Conservation (phyloP, 2,329 filamentous ascomycete genomes). For the Hypoxylon sp. region DNA sequence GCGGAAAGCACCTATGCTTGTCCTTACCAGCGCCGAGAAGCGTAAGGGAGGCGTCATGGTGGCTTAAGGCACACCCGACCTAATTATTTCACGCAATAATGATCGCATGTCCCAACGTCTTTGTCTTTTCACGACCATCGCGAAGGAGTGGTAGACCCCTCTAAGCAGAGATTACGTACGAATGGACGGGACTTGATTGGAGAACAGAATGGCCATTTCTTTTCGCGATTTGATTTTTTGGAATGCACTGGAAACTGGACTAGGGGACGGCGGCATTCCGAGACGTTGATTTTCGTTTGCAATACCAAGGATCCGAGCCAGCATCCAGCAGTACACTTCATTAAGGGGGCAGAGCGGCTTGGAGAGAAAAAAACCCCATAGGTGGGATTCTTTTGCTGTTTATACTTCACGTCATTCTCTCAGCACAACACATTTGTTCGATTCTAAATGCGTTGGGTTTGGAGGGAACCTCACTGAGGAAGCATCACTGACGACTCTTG, state of each 20-base stretch:
- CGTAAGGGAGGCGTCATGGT: constrained; percentile 73
- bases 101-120: constrained; percentile 53
- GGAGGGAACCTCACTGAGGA: constrained; percentile 42
- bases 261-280: constrained; percentile 36
- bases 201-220: constrained; percentile 51
- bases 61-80: constrained; percentile 45
- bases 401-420: constrained; percentile 53
- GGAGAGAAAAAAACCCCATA: constrained; percentile 40
- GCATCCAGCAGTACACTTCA: constrained; percentile 41
- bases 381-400: constrained; percentile 47
- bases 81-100: constrained; percentile 50
- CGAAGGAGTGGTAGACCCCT: constrained; percentile 52
- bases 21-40: constrained; percentile 91
- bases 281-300: constrained; percentile 43
- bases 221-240: constrained; percentile 49
- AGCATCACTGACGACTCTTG: constrained; percentile 54
- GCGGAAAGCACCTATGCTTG: constrained; percentile 87
- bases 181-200: constrained; percentile 49
- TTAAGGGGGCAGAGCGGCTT: constrained; percentile 45
- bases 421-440: constrained; percentile 45
- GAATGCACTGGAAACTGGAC: constrained; percentile 40
- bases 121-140: constrained; percentile 50
- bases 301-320: constrained; percentile 40
- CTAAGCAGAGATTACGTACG: constrained; percentile 46
- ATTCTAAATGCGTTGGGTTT: constrained; percentile 50